A percentile compares a stretch with the other conserved stretches of the same genome.
phyloP scores from a whole-genome alignment of 148 eudicot species.

The Bassia scoparia region DNA sequence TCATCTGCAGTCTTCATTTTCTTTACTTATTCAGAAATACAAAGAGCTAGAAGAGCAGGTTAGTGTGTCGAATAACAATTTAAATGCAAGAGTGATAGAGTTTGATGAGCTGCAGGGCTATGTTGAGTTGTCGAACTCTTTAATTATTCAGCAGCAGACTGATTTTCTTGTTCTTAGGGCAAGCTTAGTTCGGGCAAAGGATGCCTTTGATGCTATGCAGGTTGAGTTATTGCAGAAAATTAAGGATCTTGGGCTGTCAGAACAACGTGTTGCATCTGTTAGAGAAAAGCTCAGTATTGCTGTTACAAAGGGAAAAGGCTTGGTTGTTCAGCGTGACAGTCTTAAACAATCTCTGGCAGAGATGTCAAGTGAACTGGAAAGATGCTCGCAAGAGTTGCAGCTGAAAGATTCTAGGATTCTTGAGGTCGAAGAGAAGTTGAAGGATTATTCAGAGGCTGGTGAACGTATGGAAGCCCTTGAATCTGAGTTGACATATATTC shows the following conservation, averaged over 20 bases:
- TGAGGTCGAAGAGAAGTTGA: slow-evolving; percentile 78
- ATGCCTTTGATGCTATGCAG: slow-evolving; percentile 33
- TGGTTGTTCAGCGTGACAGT: slow-evolving; percentile 90
- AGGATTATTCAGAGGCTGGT: slow-evolving; percentile 87
- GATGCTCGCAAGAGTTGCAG: slow-evolving; percentile 66
- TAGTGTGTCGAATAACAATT: slow-evolving; percentile 30
- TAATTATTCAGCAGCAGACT: slow-evolving; percentile 51
- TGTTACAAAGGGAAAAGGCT: slow-evolving; percentile 96
- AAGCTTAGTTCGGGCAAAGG: slow-evolving; percentile 55
- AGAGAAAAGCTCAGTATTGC: slow-evolving; percentile 93
- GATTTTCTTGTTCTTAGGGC: slow-evolving; percentile 58
- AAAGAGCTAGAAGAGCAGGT: slow-evolving; percentile 49
- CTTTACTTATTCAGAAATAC: slow-evolving; percentile 55
- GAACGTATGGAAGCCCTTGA: slow-evolving; percentile 99
- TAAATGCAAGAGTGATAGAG: slow-evolving; percentile 39
- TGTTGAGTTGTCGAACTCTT: slow-evolving; percentile 44
- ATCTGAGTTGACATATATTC: slow-evolving; percentile 95
- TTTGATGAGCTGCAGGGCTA: slow-evolving; percentile 42
- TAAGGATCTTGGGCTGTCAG: slow-evolving; percentile 79
- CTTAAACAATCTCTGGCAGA: slow-evolving; percentile 83
- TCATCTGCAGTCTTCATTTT: slow-evolving; percentile 45
- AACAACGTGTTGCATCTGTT: slow-evolving; percentile 83
- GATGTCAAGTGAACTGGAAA: slow-evolving; percentile 68
- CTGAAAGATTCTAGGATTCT: slow-evolving; percentile 67
- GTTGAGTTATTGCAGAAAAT: slow-evolving; percentile 50